Evolutionary conservation across 345 rosid species (phyloP), one percentile per base, ranked within the genome.

Genomic region (Raphanus raphanistrum): DNA sequence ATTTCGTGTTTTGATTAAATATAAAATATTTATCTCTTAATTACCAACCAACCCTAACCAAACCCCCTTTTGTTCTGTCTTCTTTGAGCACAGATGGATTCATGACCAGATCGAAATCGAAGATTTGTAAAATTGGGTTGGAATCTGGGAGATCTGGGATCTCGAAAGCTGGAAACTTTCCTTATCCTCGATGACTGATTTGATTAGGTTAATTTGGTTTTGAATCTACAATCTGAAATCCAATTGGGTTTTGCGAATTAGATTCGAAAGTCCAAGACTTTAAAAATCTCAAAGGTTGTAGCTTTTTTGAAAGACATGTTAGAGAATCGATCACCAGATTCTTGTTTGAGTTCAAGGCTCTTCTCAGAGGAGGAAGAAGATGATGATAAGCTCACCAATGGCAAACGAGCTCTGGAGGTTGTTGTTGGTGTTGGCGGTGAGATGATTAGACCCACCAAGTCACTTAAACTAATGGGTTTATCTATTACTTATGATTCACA

Each of bases 251-350:
- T 60, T 52, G 54, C 77, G 80, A 38, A 59, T 73, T 73, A 48
- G 77, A 73, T 63, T 67, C 26, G 73, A 10, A 66, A 75, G 28
- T 58, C 16, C 48, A 59, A 59, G 33, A 38, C 64, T 75, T 57
- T 31, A 8, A 28, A n/a, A 12, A 27, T 66, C 21, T 28, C 16
- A n/a, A 25, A 7, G 3, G 29, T 55, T 52, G 48, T 76, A 45
- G 54, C 13, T 58, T 54, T 54, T 6, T 15, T 1, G 21, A 73
- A 72, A 83, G 84, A 86, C 55, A 93, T 91, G 98, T 83, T 91
- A 85, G 95, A 93, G 83, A 87, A 88, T 32, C 88, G 85, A 73
- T 80, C 86, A 87, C 75, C 66, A 71, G 83, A 85, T 63, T 83
- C 82, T 58, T 84, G 87, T 83, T 78, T 86, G 82, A 75, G 79